Base-by-base conservation (phyloP, 2,329 filamentous ascomycete genomes). In the Lasiodiplodia theobromae region DNA sequence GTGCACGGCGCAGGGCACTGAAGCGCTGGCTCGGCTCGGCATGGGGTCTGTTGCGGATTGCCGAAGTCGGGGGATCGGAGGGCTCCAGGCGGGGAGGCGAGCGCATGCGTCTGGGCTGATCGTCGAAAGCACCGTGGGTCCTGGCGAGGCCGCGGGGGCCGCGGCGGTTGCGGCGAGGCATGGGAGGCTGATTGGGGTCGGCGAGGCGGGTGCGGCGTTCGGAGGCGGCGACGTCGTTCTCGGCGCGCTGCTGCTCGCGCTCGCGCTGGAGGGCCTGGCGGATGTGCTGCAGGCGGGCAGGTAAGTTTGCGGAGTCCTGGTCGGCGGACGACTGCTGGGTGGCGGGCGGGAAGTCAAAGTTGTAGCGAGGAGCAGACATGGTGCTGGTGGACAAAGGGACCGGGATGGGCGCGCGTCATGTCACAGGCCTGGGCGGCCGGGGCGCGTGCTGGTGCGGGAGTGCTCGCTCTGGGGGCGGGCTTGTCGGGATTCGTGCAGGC, bases 331-430 rank as follows among this genome's bases (percentile, higher is more conserved):
- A 40, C 40, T 62, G 38, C 10, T 49, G 25, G 25, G 40, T 49
- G 52, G 82, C 82, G 54, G 81, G 80, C 25, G 83, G 82, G 66
- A 79, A 79, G 74, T 84, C 83, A 74, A 83, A 83, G 72, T 75
- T 77, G 57, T 58, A 49, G 52, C 31, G 37, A 4, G 60, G 31
- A 70, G 79, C 81, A 44, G 76, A 76, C 44, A 77, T 77, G 72
- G 16, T 63, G 37, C 21, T 40, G 37, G 56, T 57, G 40, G 54
- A 63, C 63, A 76, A 78, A 67, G 76, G 69, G 66, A 69, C n/a
- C 60, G 47, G 53, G 44, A 66, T 31, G 53, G 52, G 23, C 47
- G 62, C 44, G 63, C 52, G 65, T 66, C 65, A 64, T 63, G 44
- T 40, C 40, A 37, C 66, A 40, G 66, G 18, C 31, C 23, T 54